phyloP scores from a whole-genome alignment of 306 rosid species.

The Quercus wislizeni region DNA sequence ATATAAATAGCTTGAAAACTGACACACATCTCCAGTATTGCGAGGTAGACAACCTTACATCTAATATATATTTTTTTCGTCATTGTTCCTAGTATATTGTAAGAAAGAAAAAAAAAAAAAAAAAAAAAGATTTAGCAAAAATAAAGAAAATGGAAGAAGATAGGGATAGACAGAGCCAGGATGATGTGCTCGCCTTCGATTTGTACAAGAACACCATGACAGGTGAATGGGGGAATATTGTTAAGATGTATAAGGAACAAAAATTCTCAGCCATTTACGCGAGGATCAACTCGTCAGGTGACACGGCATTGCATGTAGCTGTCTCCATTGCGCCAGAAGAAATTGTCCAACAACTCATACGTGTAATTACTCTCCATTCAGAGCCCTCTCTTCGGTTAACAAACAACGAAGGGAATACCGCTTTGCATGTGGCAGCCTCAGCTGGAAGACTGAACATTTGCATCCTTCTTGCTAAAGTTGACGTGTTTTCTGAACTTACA shows the following conservation, averaged over 20 bases:
- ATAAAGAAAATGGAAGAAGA: too few relatives aligned
- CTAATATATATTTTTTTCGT: too few relatives aligned
- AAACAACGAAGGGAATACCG: conserved; percentile 32
- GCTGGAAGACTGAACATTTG: conserved; percentile 30
- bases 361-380: neutral
- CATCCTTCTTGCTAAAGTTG: neutral
- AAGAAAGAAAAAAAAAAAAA: too few relatives aligned
- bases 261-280: neutral
- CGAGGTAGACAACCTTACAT: too few relatives aligned
- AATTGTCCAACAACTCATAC: conserved; percentile 18
- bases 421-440: conserved; percentile 42
- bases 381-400: too few relatives aligned
- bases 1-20: too few relatives aligned
- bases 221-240: conserved; percentile 35
- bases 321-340: conserved; percentile 39
- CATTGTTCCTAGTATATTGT: too few relatives aligned
- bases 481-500: neutral
- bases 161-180: too few relatives aligned
- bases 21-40: too few relatives aligned
- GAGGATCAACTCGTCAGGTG: conserved; percentile 31
- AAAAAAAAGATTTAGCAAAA: too few relatives aligned
- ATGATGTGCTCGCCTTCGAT: too few relatives aligned
- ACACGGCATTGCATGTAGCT: conserved; percentile 51
- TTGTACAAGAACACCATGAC: conserved; percentile 25
- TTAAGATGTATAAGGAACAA: neutral